phyloP scores from a whole-genome alignment of 805 yeast species.

The Torulaspora maleeae region DNA sequence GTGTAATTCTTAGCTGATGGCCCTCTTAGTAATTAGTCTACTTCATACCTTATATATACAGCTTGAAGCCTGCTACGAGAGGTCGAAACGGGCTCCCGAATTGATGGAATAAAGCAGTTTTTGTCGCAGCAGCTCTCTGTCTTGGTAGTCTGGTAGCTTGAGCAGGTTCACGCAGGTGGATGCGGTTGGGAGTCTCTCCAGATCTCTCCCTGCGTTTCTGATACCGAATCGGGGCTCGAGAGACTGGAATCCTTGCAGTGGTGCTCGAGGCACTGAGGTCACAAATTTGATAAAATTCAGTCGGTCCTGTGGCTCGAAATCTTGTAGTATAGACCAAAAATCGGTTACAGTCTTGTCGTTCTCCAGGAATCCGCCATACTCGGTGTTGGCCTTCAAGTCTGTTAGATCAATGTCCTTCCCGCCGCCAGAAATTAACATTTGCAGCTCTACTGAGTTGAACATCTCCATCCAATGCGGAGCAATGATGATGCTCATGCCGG shows the following conservation, averaged over 20 bases:
- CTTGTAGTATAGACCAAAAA: slow-evolving; percentile 74
- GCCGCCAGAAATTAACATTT: slow-evolving; percentile 79
- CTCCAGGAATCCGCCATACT: slow-evolving; percentile 57
- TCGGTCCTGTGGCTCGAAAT: slow-evolving; percentile 58
- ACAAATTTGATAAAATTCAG: slow-evolving; percentile 75
- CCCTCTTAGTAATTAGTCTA: not conserved
- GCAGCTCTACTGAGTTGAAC: slow-evolving; percentile 82
- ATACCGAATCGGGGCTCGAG: slow-evolving; percentile 78
- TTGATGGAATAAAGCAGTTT: slow-evolving; percentile 76
- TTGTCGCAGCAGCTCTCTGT: slow-evolving; percentile 50
- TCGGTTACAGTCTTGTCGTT: slow-evolving; percentile 54
- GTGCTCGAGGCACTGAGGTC: slow-evolving; percentile 89
- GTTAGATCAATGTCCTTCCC: slow-evolving; percentile 60
- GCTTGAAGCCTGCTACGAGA: slow-evolving; percentile 41
- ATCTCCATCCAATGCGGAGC: slow-evolving; percentile 71
- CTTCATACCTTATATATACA: not conserved
- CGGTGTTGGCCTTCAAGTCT: slow-evolving; percentile 62
- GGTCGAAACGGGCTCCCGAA: slow-evolving; percentile 82
- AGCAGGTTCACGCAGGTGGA: slow-evolving; percentile 89
- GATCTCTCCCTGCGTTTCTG: slow-evolving; percentile 54
- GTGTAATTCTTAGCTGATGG: not conserved
- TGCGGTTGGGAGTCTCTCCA: slow-evolving; percentile 74
- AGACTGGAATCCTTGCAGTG: slow-evolving; percentile 76
- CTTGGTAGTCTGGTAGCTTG: slow-evolving; percentile 76
- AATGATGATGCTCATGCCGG: slow-evolving; percentile 66